Percentiles rank a stretch among this genome's conserved stretches.
phyloP scores from a whole-genome alignment of 75 land plant species.

The Isoetes taiwanensis region DNA sequence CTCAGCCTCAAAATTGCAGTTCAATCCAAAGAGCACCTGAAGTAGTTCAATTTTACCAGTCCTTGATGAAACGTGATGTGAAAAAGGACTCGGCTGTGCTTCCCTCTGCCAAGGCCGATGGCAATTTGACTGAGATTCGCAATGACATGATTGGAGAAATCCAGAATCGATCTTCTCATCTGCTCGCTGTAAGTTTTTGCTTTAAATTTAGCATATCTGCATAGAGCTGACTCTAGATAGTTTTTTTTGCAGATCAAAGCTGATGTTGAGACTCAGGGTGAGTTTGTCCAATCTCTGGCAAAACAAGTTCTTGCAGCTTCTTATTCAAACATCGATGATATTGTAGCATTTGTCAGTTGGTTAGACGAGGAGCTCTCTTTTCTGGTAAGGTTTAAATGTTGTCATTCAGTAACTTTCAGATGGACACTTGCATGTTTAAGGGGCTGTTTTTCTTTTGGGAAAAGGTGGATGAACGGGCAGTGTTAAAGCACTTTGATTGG shows the following conservation, averaged over 20 bases:
- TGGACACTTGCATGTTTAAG: neutral
- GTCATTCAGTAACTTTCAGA: neutral
- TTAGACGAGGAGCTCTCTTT: conserved; percentile 99
- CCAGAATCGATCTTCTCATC: conserved; percentile 78
- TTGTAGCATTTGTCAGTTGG: conserved; percentile 85
- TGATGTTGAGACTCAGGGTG: conserved; percentile 98
- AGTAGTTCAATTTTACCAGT: conserved; percentile 87
- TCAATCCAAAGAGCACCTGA: conserved; percentile 94
- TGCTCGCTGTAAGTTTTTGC: conserved; percentile 59
- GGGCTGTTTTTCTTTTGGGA: neutral
- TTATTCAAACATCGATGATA: conserved; percentile 62
- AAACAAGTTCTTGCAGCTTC: conserved; percentile 72
- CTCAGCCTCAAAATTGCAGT: conserved; percentile 13
- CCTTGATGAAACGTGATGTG: conserved; percentile 90
- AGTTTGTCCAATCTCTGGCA: conserved; percentile 86
- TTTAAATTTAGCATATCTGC: too few relatives aligned
- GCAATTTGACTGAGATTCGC: conserved; percentile 48
- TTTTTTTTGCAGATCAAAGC: conserved; percentile 77
- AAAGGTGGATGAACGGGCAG: conserved; percentile 6
- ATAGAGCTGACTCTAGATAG: too few relatives aligned
- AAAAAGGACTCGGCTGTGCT: conserved; percentile 49
- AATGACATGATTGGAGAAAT: conserved; percentile 96
- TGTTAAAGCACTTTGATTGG: conserved; percentile 7
- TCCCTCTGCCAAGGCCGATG: conserved; percentile 28
- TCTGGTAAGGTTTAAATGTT: conserved; percentile 48